Conservation (phyloP, 1,284 basidiomycete genomes). For the Ganoderma sp. region DNA sequence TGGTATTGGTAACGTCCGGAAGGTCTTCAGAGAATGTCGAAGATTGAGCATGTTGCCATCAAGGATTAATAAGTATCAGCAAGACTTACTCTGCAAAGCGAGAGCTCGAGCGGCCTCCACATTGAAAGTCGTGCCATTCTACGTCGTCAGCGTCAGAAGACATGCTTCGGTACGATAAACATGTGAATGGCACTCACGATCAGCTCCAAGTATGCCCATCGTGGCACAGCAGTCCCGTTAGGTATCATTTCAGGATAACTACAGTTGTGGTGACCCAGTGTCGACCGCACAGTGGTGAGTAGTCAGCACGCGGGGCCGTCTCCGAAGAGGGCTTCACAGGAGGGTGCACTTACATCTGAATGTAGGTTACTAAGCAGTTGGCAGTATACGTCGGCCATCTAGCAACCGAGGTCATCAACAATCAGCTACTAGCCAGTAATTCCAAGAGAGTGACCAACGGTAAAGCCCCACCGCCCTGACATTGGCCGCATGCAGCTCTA, state of each 20-base stretch:
- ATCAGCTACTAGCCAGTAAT: background rate
- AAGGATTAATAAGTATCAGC: background rate
- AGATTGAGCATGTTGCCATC: background rate
- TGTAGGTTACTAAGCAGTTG: background rate
- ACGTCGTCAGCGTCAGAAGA: background rate
- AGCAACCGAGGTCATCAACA: background rate
- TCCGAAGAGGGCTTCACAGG: background rate
- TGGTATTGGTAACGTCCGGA: background rate
- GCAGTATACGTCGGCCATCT: background rate
- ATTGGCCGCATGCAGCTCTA: background rate
- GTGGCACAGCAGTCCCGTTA: background rate
- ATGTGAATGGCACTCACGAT: background rate
- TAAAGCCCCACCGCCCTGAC: background rate
- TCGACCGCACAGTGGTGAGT: too few relatives aligned
- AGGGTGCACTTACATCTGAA: background rate
- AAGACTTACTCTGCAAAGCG: background rate
- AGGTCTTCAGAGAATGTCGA: background rate
- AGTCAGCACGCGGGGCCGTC: background rate
- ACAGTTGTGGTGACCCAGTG: background rate
- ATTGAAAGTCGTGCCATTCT: background rate
- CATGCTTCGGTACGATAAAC: background rate
- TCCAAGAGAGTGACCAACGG: background rate
- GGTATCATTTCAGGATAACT: background rate
- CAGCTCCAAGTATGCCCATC: background rate
- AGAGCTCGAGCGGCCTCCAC: background rate